Evolutionary conservation across 805 yeast genomes (phyloP).

Genomic region (Metschnikowia kofuensis): DNA sequence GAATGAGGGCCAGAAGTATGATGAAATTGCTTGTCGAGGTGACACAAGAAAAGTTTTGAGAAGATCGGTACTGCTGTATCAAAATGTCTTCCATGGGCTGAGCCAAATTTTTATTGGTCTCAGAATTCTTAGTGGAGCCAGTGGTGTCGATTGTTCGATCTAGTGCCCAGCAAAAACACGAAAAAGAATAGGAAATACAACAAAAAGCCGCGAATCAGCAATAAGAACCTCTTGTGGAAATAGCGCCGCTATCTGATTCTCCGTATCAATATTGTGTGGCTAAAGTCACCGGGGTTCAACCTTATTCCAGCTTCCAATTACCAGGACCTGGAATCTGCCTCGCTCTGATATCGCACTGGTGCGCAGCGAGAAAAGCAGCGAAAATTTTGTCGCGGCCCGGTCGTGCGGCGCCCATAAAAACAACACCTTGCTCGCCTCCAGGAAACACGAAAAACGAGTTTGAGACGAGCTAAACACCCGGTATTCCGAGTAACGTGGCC

Average conservation of each 20-base stretch:
- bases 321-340: too few relatives aligned
- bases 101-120: background rate
- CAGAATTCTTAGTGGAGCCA: background rate
- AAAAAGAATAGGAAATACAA: background rate
- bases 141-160: too few relatives aligned
- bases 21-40: background rate
- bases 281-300: background rate
- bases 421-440: slow-evolving; percentile 1
- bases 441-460: background rate
- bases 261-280: too few relatives aligned
- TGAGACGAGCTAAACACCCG: background rate
- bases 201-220: too few relatives aligned
- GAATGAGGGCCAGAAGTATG: background rate
- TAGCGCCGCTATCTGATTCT: too few relatives aligned
- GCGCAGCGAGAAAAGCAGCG: background rate
- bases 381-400: slow-evolving; percentile 5
- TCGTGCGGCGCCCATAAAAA: slow-evolving; percentile 10
- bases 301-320: background rate
- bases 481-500: background rate
- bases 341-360: background rate
- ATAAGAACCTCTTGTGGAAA: background rate
- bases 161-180: background rate
- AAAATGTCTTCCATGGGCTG: too few relatives aligned
- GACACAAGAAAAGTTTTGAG: too few relatives aligned
- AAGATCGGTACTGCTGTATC: too few relatives aligned